These are phyloP conservation scores for Paraconiothyrium brasiliense DNA, from an alignment of 2,329 filamentous ascomycete species.

Conservation along the genomic window DNA sequence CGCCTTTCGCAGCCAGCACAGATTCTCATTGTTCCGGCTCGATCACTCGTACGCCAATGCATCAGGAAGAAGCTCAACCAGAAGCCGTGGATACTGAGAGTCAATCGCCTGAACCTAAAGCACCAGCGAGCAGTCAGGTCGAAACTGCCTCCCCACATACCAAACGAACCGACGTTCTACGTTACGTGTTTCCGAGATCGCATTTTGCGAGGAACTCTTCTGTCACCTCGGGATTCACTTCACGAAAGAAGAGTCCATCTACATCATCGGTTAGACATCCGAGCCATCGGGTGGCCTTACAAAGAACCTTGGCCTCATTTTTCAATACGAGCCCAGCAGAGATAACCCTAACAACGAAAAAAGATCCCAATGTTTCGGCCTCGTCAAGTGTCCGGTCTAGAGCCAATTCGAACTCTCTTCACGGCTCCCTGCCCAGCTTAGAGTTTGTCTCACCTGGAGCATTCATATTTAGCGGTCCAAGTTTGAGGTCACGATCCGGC, in stretches of 20 bases:
- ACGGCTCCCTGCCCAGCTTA: constrained; percentile 38
- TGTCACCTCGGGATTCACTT: constrained; percentile 13
- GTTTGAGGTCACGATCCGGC: constrained; percentile 33
- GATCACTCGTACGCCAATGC: constrained; percentile 2
- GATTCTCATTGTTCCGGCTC: constrained; percentile 22
- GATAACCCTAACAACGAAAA: constrained; percentile 10
- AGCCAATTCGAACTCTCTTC: constrained; percentile 21
- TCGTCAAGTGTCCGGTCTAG: constrained; percentile 34
- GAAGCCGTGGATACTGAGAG: neutral
- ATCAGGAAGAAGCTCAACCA: neutral
- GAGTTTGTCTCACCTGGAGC: constrained; percentile 44
- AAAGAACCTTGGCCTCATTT: constrained; percentile 39
- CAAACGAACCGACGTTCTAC: constrained; percentile 36
- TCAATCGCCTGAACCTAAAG: neutral
- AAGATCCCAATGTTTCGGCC: constrained; percentile 25
- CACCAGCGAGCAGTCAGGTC: neutral
- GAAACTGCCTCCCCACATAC: constrained; percentile 7
- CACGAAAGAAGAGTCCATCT: constrained; percentile 22
- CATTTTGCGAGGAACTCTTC: constrained; percentile 14
- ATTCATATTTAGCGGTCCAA: constrained; percentile 48
- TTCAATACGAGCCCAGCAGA: constrained; percentile 29
- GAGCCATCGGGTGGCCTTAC: constrained; percentile 34
- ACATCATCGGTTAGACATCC: constrained; percentile 23
- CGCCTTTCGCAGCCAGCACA: constrained; percentile 10
- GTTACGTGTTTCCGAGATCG: constrained; percentile 32